Percentiles rank a stretch among this genome's conserved stretches.
These are phyloP conservation scores for Endoconidiophora laricicola DNA, from an alignment of 2,329 filamentous ascomycete genomes.

Conservation along the genomic window DNA sequence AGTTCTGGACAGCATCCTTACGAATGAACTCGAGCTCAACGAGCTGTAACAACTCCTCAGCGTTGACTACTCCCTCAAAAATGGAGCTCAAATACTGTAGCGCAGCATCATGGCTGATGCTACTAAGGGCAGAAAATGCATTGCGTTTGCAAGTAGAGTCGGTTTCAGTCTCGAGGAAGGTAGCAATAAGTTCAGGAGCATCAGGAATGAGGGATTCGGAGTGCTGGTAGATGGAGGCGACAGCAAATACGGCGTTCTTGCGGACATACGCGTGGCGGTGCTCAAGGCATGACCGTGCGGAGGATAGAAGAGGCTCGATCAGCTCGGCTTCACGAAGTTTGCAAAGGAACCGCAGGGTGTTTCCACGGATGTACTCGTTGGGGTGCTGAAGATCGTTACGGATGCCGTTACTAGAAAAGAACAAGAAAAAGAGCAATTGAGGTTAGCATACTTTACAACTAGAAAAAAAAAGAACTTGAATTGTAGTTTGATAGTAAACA, in stretches of 20 bases:
- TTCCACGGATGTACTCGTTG: constrained; percentile 96
- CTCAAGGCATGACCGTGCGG: constrained; percentile 79
- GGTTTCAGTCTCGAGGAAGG: constrained; percentile 78
- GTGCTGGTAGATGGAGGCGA: constrained; percentile 83
- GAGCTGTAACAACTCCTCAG: constrained; percentile 83
- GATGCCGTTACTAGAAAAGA: constrained; percentile 66
- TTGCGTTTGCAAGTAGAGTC: constrained; percentile 97
- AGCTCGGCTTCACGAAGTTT: constrained; percentile 92
- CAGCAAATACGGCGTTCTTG: constrained; percentile 92
- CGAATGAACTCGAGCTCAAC: constrained; percentile 94
- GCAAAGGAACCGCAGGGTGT: constrained; percentile 93
- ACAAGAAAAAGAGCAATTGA: neutral
- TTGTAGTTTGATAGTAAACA: neutral
- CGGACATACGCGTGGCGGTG: constrained; percentile 95
- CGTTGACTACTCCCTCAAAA: constrained; percentile 86
- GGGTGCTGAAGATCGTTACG: constrained; percentile 92
- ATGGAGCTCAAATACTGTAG: constrained; percentile 73
- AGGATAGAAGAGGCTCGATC: constrained; percentile 87
- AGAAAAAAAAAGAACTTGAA: constrained; percentile 15
- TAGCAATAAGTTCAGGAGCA: constrained; percentile 76
- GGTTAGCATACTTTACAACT: neutral
- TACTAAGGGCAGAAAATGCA: constrained; percentile 79
- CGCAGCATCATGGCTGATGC: constrained; percentile 86
- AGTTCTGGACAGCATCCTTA: constrained; percentile 89
- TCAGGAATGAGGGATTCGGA: constrained; percentile 87